Evolutionary conservation across 768 basidiomycete genomes (phyloP), one percentile per base, ranked within the genome.

Genomic region (Tylopilus plumbeoviolaceoides): DNA sequence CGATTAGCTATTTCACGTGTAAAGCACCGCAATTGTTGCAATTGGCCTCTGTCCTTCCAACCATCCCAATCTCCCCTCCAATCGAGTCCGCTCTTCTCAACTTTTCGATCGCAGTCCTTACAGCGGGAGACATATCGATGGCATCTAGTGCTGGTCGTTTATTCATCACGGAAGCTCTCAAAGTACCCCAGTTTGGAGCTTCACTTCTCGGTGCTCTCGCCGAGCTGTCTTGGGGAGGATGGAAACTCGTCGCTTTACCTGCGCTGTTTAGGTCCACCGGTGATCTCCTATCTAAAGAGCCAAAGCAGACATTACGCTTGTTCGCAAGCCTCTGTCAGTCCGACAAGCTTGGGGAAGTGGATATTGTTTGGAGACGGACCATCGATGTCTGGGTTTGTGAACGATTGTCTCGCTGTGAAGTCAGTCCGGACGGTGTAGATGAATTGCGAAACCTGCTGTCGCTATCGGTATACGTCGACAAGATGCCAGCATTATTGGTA

Each of bases 211-310:
- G 84, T 0, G 72, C 78, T 5, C 76, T 91, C 7, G 76, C 83
- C 2, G 83, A 85, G 44, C 68, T 84, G 5, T 75, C 74, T 0
- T 92, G 89, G 87, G 81, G 81, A 18, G 90, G 88, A 3, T 91
- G 88, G 88, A 88, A 83, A 63, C 72, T 81, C 30, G 66, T 90
- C 10, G 86, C 79, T 14, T 63, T 85, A 2, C 85, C 88, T 2
- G 67, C 75, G 12, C 62, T 89, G n/a, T 59, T 82, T 14, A 81
- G 79, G 58, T 70, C 73, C 28, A 79, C 78, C 2, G 68, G 73
- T 4, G 73, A 73, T 44, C 61, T 84, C 20, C 60, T 83, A 14
- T 72, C 80, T 25, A 53, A 59, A 7, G 72, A 81, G n/a, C 73
- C 78, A 5, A 61, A 61, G 36, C 56, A 63, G 40, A 68, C 79